phyloP scores from a whole-genome alignment of 257 asterid genomes.

The Paraleonurus japonicus region DNA sequence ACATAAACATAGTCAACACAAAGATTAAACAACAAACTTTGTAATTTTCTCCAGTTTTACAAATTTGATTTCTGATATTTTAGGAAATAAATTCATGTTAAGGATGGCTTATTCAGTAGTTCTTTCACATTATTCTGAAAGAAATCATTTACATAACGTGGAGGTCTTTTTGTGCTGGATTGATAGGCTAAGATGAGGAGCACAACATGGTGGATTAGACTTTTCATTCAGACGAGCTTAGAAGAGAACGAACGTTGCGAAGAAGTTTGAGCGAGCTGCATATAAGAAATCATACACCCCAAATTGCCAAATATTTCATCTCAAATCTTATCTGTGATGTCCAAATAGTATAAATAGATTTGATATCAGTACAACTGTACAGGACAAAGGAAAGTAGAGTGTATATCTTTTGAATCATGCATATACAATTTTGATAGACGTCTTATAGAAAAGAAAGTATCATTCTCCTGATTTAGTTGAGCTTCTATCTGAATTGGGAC shows the following conservation, averaged over 20 bases:
- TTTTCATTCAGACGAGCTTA: constrained; percentile 57
- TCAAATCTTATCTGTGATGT: constrained; percentile 44
- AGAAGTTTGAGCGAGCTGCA: constrained; percentile 71
- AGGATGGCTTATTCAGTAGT: neutral
- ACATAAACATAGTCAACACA: neutral
- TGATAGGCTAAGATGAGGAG: constrained; percentile 65
- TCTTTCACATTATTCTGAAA: neutral
- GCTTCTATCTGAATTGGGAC: neutral
- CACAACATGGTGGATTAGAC: constrained; percentile 68
- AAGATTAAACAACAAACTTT: neutral
- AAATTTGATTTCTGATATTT: neutral
- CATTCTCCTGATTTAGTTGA: neutral
- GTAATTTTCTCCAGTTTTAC: neutral
- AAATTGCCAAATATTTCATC: constrained; percentile 69
- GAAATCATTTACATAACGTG: neutral
- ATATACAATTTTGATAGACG: neutral
- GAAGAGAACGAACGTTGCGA: constrained; percentile 66
- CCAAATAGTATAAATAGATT: neutral
- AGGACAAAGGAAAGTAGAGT: neutral
- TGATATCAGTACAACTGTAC: neutral
- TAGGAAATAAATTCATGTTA: neutral
- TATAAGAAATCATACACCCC: constrained; percentile 41
- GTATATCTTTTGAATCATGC: neutral
- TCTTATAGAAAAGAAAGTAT: neutral
- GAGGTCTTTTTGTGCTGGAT: neutral